A percentile compares a stretch with the other conserved stretches of the same genome.
phyloP scores from a whole-genome alignment of 805 yeast species.

The Zygosaccharomyces bisporus region DNA sequence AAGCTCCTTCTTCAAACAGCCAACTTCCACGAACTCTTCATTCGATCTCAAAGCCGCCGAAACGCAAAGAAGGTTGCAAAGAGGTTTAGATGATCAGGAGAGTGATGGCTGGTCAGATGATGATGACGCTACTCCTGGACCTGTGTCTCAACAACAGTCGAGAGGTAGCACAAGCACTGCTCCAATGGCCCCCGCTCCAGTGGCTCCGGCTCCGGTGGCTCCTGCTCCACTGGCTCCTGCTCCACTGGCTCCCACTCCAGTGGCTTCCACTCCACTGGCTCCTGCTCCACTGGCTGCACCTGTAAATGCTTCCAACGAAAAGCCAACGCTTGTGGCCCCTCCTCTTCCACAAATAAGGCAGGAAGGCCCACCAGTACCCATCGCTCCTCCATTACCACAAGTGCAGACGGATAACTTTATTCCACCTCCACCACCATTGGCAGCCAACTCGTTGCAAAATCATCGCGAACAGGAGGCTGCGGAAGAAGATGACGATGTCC shows the following conservation, averaged over 20 bases:
- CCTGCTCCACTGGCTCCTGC: neutral
- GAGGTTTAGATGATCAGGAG: conserved; percentile 42
- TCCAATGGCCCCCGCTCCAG: conserved; percentile 14
- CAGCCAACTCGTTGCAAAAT: neutral
- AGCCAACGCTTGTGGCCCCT: too few species aligned
- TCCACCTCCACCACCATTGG: conserved; percentile 18
- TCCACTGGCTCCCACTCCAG: conserved; percentile 6
- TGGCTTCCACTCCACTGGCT: conserved; percentile 6
- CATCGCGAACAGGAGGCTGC: conserved; percentile 10
- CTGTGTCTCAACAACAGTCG: conserved; percentile 29
- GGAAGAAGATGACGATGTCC: conserved; percentile 29
- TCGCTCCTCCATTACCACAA: conserved; percentile 44
- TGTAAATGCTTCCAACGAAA: too few species aligned
- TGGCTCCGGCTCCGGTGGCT: conserved; percentile 10
- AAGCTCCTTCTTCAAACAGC: conserved; percentile 60
- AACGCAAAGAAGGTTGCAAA: conserved; percentile 69
- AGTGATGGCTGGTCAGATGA: conserved; percentile 38
- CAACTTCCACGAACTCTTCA: conserved; percentile 27
- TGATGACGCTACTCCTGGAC: conserved; percentile 21
- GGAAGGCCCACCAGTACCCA: conserved; percentile 36
- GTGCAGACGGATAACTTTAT: conserved; percentile 11
- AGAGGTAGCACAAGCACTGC: conserved; percentile 16
- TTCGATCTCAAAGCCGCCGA: conserved; percentile 59
- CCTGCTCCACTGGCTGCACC: conserved; percentile 10
- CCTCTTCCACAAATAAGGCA: conserved; percentile 25